phyloP scores from a whole-genome alignment of 768 basidiomycete species.

The Podaxis mareebaensis region DNA sequence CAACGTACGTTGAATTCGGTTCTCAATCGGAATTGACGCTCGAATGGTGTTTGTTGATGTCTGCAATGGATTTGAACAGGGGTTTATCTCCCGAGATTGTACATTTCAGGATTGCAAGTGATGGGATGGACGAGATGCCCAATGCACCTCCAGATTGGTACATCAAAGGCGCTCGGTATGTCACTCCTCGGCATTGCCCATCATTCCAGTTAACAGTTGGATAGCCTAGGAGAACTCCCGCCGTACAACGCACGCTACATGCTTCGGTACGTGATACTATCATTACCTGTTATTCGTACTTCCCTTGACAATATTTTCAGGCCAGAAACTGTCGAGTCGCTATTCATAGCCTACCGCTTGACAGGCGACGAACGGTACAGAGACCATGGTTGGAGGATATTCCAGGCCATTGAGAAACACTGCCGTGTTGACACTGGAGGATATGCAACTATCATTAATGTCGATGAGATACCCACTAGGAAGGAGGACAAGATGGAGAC shows the following conservation, averaged over 20 bases:
- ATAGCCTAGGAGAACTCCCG: slow-evolving; percentile 39
- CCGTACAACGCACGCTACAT: slow-evolving; percentile 92
- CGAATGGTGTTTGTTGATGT: background rate
- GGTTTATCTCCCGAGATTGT: slow-evolving; percentile 90
- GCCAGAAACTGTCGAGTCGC: slow-evolving; percentile 93
- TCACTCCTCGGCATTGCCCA: background rate
- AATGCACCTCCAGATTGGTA: slow-evolving; percentile 77
- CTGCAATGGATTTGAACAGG: slow-evolving; percentile 34
- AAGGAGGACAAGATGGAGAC: slow-evolving; percentile 95
- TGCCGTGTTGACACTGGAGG: slow-evolving; percentile 79
- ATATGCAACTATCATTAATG: slow-evolving; percentile 82
- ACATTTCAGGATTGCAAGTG: slow-evolving; percentile 72
- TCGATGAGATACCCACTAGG: slow-evolving; percentile 69
- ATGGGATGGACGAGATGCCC: slow-evolving; percentile 46
- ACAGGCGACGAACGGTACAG: slow-evolving; percentile 85
- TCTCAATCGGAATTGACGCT: background rate
- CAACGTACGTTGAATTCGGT: slow-evolving; percentile 57
- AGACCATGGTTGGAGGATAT: slow-evolving; percentile 85
- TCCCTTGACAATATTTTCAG: slow-evolving; percentile 32
- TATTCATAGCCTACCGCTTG: slow-evolving; percentile 89
- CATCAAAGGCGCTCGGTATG: slow-evolving; percentile 78
- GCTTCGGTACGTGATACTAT: slow-evolving; percentile 55
- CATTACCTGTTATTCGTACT: background rate
- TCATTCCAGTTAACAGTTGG: background rate
- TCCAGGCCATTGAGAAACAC: slow-evolving; percentile 84